phyloP scores from a whole-genome alignment of 345 rosid genomes.

The Abelmoschus esculentus region DNA sequence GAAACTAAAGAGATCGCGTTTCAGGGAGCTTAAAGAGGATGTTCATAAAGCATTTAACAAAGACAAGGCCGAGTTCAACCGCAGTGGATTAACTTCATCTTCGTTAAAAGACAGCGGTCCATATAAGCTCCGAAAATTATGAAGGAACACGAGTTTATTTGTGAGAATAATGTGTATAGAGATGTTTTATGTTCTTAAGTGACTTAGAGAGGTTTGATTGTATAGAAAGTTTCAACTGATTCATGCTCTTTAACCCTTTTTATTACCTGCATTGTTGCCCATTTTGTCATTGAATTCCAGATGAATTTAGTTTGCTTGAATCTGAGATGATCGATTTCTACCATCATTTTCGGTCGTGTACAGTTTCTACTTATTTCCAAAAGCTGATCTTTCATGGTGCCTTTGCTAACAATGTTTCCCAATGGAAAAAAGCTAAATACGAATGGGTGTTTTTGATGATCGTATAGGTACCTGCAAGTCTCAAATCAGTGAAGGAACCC shows the following conservation, averaged over 20 bases:
- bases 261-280: neutral
- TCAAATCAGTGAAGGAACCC: too few species aligned
- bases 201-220: neutral
- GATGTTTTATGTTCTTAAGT: neutral
- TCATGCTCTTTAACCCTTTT: neutral
- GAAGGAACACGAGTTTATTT: slow-evolving; percentile 13
- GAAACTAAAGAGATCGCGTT: slow-evolving; percentile 55
- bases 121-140: slow-evolving; percentile 25
- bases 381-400: too few species aligned
- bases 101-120: slow-evolving; percentile 26
- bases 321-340: too few species aligned
- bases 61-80: slow-evolving; percentile 66
- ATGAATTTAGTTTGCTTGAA: too few species aligned
- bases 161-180: neutral
- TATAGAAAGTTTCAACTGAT: neutral
- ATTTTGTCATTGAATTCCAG: too few species aligned
- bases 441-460: too few species aligned
- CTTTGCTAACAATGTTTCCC: too few species aligned
- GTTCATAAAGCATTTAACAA: slow-evolving; percentile 71
- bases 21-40: slow-evolving; percentile 70
- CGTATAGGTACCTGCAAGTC: too few species aligned
- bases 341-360: too few species aligned
- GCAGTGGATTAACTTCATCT: slow-evolving; percentile 41
- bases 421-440: too few species aligned
- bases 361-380: too few species aligned